phyloP scores from a whole-genome alignment of 805 yeast species.

The Candida cerambycidarum region DNA sequence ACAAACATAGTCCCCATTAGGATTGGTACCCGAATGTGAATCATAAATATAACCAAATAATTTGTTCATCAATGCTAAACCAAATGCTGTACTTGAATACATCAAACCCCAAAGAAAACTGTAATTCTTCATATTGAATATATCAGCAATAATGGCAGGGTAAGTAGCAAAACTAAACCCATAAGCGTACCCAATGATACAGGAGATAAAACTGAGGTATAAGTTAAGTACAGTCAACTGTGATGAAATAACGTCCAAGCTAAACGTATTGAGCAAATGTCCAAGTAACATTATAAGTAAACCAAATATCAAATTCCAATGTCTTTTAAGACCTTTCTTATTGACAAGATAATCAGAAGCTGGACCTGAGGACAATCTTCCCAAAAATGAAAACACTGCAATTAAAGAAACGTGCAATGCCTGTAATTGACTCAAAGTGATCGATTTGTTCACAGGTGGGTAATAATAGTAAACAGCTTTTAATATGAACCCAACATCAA shows the following conservation, averaged over 20 bases:
- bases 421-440: constrained; percentile 24
- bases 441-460: constrained; percentile 8
- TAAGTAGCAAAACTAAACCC: constrained; percentile 35
- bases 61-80: constrained; percentile 31
- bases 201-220: constrained; percentile 24
- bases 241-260: constrained; percentile 14
- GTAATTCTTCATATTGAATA: constrained; percentile 32
- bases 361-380: constrained; percentile 34
- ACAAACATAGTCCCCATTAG: constrained; percentile 23
- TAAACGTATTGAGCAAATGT: constrained; percentile 22
- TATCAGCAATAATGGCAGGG: constrained; percentile 34
- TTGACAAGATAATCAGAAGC: constrained; percentile 28
- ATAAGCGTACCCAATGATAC: constrained; percentile 33
- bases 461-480: constrained; percentile 29
- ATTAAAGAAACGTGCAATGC: constrained; percentile 35
- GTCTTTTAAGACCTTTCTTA: constrained; percentile 25
- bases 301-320: constrained; percentile 32
- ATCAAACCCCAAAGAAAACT: constrained; percentile 35
- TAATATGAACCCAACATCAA: constrained; percentile 31
- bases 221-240: constrained; percentile 18
- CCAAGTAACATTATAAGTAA: constrained; percentile 30
- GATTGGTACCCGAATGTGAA: constrained; percentile 20
- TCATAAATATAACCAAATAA: constrained; percentile 33
- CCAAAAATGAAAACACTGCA: constrained; percentile 30
- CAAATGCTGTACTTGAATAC: constrained; percentile 33